Evolutionary conservation across 257 asterid genomes (phyloP), one percentile per base, ranked within the genome.

Genomic region (Asclepias syriaca): DNA sequence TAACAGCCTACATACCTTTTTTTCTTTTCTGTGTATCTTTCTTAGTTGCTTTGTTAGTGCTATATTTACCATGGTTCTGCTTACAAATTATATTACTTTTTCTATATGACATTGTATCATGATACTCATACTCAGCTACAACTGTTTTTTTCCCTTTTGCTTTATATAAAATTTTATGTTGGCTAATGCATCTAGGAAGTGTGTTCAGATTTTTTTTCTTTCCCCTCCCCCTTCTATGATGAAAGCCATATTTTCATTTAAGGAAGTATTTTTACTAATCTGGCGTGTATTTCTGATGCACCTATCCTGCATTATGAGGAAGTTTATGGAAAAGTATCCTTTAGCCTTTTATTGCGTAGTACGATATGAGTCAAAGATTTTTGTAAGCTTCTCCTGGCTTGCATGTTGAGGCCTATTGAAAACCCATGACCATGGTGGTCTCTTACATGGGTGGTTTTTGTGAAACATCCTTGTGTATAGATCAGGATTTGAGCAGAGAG

Each of bases 1-100:
- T 48, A 83, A 43, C 49, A 45, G 70, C 56, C 56, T 75, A 65
- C n/a, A 15, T 61, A 43, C 58, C 9, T 7, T 2, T 8, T 5
- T 3, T 4, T 0, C n/a, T 14, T 68, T 1, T 22, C 21, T 59
- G n/a, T 40, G 16, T 2, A 18, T 32, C 45, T 56, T 37, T 63
- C 61, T 56, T 56, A 22, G 63, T 56, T 55, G 32, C 15, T 21
- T 21, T 56, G 34, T 29, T 56, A 22, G 27, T 56, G 32, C 63
- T 56, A 56, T 22, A 22, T 10, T 56, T 22, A 21, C 63, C 29
- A 22, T 56, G 63, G 15, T 56, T 32, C 63, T 56, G 63, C 63
- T 32, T 12, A 9, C 27, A 8, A 22, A 3, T 56, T 22, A 5
- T 56, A 21, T 53, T 18, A 53, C 24, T 5, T 51, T 48, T n/a